Conservation (phyloP, 163 green algal genomes). For the Prototheca cutis region DNA sequence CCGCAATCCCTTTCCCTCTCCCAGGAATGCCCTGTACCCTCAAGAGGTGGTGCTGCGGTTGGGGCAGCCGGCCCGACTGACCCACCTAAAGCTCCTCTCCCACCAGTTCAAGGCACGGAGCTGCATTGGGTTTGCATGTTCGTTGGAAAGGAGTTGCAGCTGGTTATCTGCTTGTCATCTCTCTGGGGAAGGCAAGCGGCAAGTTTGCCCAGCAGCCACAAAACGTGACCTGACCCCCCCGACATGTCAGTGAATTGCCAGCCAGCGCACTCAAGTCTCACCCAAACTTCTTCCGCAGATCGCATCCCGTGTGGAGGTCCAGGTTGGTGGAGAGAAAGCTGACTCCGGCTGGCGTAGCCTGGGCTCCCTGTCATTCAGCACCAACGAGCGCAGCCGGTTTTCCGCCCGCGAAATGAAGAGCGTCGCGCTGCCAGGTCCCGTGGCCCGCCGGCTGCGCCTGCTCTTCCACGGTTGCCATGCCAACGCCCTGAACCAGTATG, state of each 20-base stretch:
- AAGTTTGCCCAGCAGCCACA: too few species aligned
- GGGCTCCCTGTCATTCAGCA: conserved; percentile 81
- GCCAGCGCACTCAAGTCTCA: neutral
- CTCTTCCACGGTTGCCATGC: conserved; percentile 70
- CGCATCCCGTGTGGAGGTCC: conserved; percentile 69
- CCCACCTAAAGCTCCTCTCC: conserved; percentile 85
- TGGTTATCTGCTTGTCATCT: too few species aligned
- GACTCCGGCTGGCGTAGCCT: conserved; percentile 47
- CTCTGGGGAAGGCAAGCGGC: too few species aligned
- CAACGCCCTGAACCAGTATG: conserved; percentile 87
- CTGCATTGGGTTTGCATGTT: too few species aligned
- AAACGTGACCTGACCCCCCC: too few species aligned
- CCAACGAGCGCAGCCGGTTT: conserved; percentile 76
- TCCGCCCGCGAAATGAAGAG: conserved; percentile 80
- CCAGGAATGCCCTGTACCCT: conserved; percentile 75
- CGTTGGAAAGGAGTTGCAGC: too few species aligned
- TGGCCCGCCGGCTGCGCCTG: conserved; percentile 53
- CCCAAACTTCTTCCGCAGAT: conserved; percentile 64
- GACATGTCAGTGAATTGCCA: neutral
- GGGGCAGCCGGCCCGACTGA: conserved; percentile 49
- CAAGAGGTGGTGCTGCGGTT: conserved; percentile 72
- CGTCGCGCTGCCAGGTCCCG: conserved; percentile 61
- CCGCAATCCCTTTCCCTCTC: neutral
- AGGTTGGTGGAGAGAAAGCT: conserved; percentile 28
- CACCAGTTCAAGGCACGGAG: conserved; percentile 84